Base-by-base conservation (phyloP, 2,329 filamentous ascomycete species). In the Elsinoe ampelina region DNA sequence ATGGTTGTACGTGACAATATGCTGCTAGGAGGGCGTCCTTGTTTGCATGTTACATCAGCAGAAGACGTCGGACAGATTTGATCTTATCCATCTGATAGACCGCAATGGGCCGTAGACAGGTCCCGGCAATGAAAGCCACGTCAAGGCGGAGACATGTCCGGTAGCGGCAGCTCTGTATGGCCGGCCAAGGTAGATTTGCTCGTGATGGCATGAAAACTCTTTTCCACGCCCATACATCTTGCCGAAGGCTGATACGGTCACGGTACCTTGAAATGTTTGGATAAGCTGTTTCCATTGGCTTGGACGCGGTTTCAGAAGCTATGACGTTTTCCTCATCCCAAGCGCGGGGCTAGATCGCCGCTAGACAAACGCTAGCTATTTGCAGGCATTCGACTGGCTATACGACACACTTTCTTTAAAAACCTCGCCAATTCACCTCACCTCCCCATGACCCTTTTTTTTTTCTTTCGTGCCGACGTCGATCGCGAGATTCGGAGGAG, bases 21-120 rank as follows among this genome's bases (percentile, higher is more conserved):
- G 15, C 32, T 38, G 48, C 36, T 52, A 34, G 2, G 4, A 22
- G 30, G 17, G 5, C 48, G 34, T 15, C 13, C 48, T 38, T 35
- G 32, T 35, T 52, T 45, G 17, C 19, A 11, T 45, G 41, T 45
- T 26, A 45, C 41, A 45, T 45, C 41, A 45, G 41, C 41, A 45
- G 11, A 45, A 13, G 41, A 45, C 26, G 41, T 45, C 26, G 30
- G 41, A 26, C 41, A 26, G n/a, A 22, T 26, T 45, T 45, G 41
- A 45, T 45, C 41, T 45, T 45, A 45, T 45, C 41, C 41, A 45
- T 45, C 41, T 45, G 41, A 45, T 45, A 45, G 41, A 45, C 41
- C 8, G 41, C 20, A 45, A 45, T 12, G 17, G 20, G 19, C 41
- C 41, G 41, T 2, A 11, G 5, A 26, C 41, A 12, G 26, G 12